Percentiles rank a stretch among this genome's conserved stretches.
Conservation (phyloP, 768 basidiomycete genomes). For the Podaxis sp. region DNA sequence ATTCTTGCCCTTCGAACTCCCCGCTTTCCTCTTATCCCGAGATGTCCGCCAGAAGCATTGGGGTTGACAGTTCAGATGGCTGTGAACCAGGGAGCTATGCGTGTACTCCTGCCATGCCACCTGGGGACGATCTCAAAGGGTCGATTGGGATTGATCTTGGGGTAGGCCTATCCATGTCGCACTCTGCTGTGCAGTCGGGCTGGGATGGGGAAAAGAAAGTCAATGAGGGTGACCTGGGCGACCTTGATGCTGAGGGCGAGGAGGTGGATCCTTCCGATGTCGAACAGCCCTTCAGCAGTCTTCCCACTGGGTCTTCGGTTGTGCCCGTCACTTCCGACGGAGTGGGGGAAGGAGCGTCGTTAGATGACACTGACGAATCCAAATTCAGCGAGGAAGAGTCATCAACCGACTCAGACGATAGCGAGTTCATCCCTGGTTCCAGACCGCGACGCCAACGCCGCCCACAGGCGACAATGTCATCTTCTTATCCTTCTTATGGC, state of each 20-base stretch:
- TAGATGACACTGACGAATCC: conserved; percentile 15
- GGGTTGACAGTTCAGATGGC: neutral
- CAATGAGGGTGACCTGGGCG: conserved; percentile 8
- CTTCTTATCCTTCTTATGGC: conserved; percentile 7
- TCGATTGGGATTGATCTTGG: conserved; percentile 3
- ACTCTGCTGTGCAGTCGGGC: neutral
- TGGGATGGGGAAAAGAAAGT: conserved; percentile 3
- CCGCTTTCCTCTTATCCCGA: conserved; percentile 3
- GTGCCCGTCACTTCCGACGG: conserved; percentile 13
- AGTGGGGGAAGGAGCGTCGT: conserved; percentile 22
- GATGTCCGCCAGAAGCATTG: neutral
- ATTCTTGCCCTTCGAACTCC: conserved; percentile 18
- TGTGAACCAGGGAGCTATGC: neutral
- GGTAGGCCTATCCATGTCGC: neutral
- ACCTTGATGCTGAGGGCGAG: conserved; percentile 15
- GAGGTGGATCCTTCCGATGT: conserved; percentile 5
- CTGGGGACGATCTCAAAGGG: conserved; percentile 1
- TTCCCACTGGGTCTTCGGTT: neutral
- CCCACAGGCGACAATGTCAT: conserved; percentile 8
- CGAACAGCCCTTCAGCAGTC: conserved; percentile 1
- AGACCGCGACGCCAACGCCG: conserved; percentile 14
- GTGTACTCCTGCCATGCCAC: neutral
- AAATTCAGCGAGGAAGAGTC: conserved; percentile 9
- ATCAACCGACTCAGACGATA: conserved; percentile 21
- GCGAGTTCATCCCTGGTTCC: conserved; percentile 27